Base-by-base conservation (phyloP, 2,329 filamentous ascomycete species). In the Epichloe sylvatica region DNA sequence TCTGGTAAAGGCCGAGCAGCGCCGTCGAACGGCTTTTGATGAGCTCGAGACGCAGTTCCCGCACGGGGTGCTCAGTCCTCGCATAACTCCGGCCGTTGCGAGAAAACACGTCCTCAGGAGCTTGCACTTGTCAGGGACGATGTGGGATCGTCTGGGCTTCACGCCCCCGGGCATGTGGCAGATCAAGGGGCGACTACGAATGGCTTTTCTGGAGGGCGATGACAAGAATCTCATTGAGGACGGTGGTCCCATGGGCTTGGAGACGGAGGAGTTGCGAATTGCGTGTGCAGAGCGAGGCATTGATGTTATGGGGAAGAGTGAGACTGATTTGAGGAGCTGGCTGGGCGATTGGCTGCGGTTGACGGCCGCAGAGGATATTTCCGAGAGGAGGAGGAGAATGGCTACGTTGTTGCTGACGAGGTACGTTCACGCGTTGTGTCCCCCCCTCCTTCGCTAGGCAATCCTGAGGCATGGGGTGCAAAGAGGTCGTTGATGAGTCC, bases 231-330 rank as follows among this genome's bases (percentile, higher is more conserved):
- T 96, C 45, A 59, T 73, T 17, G 68, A 72, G 37, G 76, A 78
- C 44, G 85, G 84, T 1, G 84, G 82, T 0, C 60, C 61, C 8
- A 59, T 59, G 48, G 74, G 67, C 21, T 67, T 94, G 57, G 74
- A 75, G 54, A 66, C 66, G 7, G 75, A 77, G 38, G 87, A 94
- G 69, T 67, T 89, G 19, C 67, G 69, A 52, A 74, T 87, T 52
- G 86, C 86, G 13, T 84, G 84, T 58, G 73, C 79, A 51, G 84
- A 88, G 55, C 74, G 84, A 13, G 86, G 83, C 1, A 71, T 84
- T 36, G 68, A 78, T 56, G 72, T 78, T 9, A 55, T 78, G 25
- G 74, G 67, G 3, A 74, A 74, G 51, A 77, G 76, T 21, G 80
- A 86, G 57, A 64, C 66, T 1, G 76, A 78, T 52, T 58, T 88